Percentiles rank a stretch among this genome's conserved stretches.
Conservation (phyloP, 2,329 filamentous ascomycete genomes). For the Decorospora gaudefroyi region DNA sequence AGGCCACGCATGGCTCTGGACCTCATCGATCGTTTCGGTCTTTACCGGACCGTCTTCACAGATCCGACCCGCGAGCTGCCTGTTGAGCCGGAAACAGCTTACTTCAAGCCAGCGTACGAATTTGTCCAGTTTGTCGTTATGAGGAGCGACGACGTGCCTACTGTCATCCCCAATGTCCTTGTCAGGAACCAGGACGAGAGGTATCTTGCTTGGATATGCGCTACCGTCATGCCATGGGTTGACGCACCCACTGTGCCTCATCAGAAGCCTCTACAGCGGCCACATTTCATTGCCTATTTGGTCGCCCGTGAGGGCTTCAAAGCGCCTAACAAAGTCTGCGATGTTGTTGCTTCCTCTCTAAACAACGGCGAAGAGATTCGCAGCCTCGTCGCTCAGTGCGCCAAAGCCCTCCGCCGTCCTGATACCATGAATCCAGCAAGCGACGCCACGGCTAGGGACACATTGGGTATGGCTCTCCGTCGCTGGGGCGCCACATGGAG, state of each 20-base stretch:
- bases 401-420: constrained; percentile 54
- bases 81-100: constrained; percentile 60
- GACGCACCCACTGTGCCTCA: constrained; percentile 56
- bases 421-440: constrained; percentile 52
- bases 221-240: constrained; percentile 75
- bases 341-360: constrained; percentile 67
- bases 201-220: constrained; percentile 78
- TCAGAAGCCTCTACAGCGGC: constrained; percentile 49
- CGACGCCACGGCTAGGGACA: constrained; percentile 60
- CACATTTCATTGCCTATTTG: constrained; percentile 57
- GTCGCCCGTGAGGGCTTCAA: constrained; percentile 79
- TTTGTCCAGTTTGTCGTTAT: constrained; percentile 54
- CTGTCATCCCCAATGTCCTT: constrained; percentile 52
- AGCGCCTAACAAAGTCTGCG: constrained; percentile 73
- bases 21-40: constrained; percentile 66
- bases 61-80: constrained; percentile 63
- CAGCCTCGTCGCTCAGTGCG: constrained; percentile 58
- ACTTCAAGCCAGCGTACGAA: constrained; percentile 68
- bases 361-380: constrained; percentile 68
- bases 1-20: constrained; percentile 65
- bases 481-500: constrained; percentile 75
- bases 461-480: constrained; percentile 74
- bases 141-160: constrained; percentile 41
- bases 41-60: constrained; percentile 76
- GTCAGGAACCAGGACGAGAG: constrained; percentile 65